phyloP scores from a whole-genome alignment of 768 basidiomycete genomes.

The Mycena filopes region DNA sequence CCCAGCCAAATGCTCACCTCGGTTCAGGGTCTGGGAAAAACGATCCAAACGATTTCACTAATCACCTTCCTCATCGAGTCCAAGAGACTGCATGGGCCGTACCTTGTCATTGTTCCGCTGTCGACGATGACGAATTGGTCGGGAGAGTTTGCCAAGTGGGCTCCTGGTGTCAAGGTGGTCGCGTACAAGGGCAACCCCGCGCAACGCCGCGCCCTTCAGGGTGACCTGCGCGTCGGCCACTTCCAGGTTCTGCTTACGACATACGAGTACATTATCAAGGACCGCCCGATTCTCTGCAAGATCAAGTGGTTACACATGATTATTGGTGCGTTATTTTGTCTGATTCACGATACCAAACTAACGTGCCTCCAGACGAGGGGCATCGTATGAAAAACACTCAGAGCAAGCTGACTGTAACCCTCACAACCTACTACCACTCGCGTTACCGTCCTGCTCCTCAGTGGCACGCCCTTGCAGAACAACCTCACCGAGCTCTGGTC shows the following conservation, averaged over 20 bases:
- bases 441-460: slow-evolving; percentile 93
- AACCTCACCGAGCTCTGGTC: slow-evolving; percentile 97
- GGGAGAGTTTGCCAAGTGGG: slow-evolving; percentile 98
- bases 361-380: slow-evolving; percentile 76
- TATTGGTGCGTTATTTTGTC: slow-evolving; percentile 66
- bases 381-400: slow-evolving; percentile 99
- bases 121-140: slow-evolving; percentile 99
- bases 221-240: slow-evolving; percentile 78
- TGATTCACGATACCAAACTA: background rate
- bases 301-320: slow-evolving; percentile 98
- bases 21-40: slow-evolving; percentile 90
- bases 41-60: slow-evolving; percentile 95
- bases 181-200: slow-evolving; percentile 94
- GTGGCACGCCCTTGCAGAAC: slow-evolving; percentile 96
- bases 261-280: slow-evolving; percentile 98
- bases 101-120: slow-evolving; percentile 94
- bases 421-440: slow-evolving; percentile 93
- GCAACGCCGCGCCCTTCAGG: slow-evolving; percentile 82
- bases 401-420: slow-evolving; percentile 86
- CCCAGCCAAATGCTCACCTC: slow-evolving; percentile 23
- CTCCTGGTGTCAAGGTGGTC: slow-evolving; percentile 80
- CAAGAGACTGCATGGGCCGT: slow-evolving; percentile 93
- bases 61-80: slow-evolving; percentile 92
- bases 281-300: slow-evolving; percentile 89
- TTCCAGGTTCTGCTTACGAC: slow-evolving; percentile 96